Base-by-base conservation (phyloP, 2,329 filamentous ascomycete genomes). In the Cladobotryum mycophilum region DNA sequence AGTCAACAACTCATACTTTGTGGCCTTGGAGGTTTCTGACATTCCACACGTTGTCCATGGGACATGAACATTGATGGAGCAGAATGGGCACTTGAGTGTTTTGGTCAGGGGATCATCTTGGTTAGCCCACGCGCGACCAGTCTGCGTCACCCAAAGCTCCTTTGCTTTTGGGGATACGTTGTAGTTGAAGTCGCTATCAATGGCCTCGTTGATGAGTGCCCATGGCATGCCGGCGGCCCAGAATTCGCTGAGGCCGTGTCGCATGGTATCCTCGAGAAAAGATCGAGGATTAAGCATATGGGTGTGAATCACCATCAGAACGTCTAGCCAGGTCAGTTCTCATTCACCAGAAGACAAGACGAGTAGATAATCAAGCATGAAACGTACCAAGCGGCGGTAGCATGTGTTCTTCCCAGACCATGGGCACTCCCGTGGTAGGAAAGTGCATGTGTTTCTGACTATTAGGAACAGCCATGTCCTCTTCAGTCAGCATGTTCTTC, bases 301-400 rank as follows among this genome's bases (percentile, higher is more conserved):
- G 0, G 85, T 72, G 64, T 92, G 88, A 83, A 85, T 88, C 0
- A 91, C 82, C 84, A 91, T 87, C 17, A 90, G 67, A 1, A 91
- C 80, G 67, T 91, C 87, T 75, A 13, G 2, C 13, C 2, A 12
- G 6, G 8, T 30, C 25, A 30, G 25, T 8, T 30, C 2, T 8
- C 8, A 30, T 30, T 30, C 25, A 30, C 9, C 6, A 7, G 25
- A 8, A 30, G 9, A 3, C 6, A 6, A 30, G 25, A 30, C 8
- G 6, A 8, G 25, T 30, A 30, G 25, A 30, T 30, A 30, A 30
- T 30, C 6, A 3, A n/a, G 34, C n/a, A 13, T 49, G 12, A 37
- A 14, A 48, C 55, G 30, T 42, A 84, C 81, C 82, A 45, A 85
- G 64, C 1, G 83, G 83, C 2, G 81, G 82, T 38, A 86, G 60